Percentiles rank a stretch among this genome's conserved stretches.
Evolutionary conservation across 345 rosid genomes (phyloP).

Genomic region (Punica granatum): DNA sequence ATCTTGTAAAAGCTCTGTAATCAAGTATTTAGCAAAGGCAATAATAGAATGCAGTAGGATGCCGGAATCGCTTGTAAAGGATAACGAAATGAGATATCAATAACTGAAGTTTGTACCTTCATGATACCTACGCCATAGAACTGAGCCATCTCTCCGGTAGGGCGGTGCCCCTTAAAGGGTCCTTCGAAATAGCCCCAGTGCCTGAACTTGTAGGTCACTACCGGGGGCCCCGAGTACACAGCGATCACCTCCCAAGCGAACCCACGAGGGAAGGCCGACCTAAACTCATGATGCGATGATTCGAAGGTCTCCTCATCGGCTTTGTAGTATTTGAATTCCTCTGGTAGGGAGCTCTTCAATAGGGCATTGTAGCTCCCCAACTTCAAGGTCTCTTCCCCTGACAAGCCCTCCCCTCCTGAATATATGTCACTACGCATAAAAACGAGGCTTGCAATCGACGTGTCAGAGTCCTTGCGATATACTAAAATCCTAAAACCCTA

Average conservation of each 20-base stretch:
- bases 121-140: slow-evolving; percentile 59
- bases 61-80: too few species aligned
- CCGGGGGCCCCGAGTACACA: slow-evolving; percentile 74
- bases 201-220: slow-evolving; percentile 69
- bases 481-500: too few species aligned
- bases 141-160: slow-evolving; percentile 55
- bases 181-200: slow-evolving; percentile 90
- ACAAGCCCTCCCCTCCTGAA: slow-evolving; percentile 60
- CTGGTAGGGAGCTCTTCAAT: slow-evolving; percentile 47
- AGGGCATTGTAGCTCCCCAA: slow-evolving; percentile 69
- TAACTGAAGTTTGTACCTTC: too few species aligned
- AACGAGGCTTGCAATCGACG: too few species aligned
- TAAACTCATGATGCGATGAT: slow-evolving; percentile 63
- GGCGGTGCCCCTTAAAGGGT: slow-evolving; percentile 59
- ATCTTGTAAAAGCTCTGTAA: too few species aligned
- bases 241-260: slow-evolving; percentile 69
- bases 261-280: slow-evolving; percentile 67
- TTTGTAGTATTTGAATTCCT: slow-evolving; percentile 51
- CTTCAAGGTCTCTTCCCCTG: slow-evolving; percentile 57
- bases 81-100: too few species aligned
- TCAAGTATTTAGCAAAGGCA: too few species aligned
- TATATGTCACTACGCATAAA: background rate
- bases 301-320: slow-evolving; percentile 68
- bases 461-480: too few species aligned
- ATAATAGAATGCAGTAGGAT: too few species aligned